A percentile compares a stretch with the other conserved stretches of the same genome.
Conservation (phyloP, 345 rosid species). For the Citrus hindsii region DNA sequence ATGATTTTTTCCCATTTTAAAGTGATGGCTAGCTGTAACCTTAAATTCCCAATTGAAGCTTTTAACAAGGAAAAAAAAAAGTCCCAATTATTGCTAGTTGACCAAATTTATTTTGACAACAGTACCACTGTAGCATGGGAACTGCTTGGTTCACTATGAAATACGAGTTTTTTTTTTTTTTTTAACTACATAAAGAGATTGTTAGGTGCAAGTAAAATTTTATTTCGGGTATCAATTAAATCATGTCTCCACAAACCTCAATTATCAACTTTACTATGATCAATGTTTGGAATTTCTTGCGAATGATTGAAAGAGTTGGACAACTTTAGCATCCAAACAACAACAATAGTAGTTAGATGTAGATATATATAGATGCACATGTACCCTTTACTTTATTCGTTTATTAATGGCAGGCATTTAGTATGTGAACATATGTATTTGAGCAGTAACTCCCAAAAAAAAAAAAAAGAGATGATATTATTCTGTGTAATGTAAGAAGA, state of each 20-base stretch:
- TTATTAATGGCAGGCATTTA: neutral
- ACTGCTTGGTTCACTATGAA: too few species aligned
- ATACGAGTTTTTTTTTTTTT: too few species aligned
- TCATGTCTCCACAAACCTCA: neutral
- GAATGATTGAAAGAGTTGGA: slow-evolving; percentile 6
- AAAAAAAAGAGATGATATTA: too few species aligned
- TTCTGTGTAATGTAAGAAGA: neutral
- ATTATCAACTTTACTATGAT: neutral
- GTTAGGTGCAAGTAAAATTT: neutral
- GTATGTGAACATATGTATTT: neutral
- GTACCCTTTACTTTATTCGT: neutral
- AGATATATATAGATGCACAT: too few species aligned
- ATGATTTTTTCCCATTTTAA: too few species aligned
- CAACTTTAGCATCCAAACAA: neutral
- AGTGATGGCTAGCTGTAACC: too few species aligned
- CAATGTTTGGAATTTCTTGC: neutral
- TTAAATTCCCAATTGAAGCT: too few species aligned
- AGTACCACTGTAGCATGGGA: too few species aligned
- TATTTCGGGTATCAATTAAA: neutral
- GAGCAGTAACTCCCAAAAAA: neutral
- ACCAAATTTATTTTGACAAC: too few species aligned
- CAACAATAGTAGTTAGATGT: neutral
- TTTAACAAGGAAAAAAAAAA: too few species aligned
- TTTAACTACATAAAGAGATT: neutral
- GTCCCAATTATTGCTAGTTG: too few species aligned